phyloP scores from a whole-genome alignment of 352 stramenopile genomes.

The Peronospora tabacina region DNA sequence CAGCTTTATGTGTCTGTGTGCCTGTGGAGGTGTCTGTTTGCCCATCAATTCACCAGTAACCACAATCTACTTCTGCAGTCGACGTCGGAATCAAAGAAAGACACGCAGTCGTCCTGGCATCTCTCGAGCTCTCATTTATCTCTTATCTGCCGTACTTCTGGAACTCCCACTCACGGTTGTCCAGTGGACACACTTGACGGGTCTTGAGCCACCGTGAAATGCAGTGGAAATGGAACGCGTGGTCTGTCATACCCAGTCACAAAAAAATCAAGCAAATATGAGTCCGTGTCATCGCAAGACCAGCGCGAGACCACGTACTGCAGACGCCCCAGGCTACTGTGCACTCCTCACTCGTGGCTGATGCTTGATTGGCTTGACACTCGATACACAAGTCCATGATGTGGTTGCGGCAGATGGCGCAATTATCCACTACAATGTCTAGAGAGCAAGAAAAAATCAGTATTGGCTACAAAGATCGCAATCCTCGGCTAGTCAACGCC shows the following conservation, averaged over 20 bases:
- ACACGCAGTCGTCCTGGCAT: conserved; percentile 1
- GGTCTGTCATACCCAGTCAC: conserved; percentile 75
- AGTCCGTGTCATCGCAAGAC: neutral
- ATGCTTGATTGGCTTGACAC: conserved; percentile 93
- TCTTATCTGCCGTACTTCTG: conserved; percentile 91
- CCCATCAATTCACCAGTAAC: neutral
- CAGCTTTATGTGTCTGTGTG: neutral
- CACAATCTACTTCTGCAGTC: conserved; percentile 10
- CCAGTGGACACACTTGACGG: conserved; percentile 96
- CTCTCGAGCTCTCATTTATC: conserved; percentile 5
- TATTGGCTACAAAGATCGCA: conserved; percentile 16
- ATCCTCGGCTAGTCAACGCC: neutral
- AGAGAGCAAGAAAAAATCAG: conserved; percentile 8
- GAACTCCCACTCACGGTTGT: conserved; percentile 99
- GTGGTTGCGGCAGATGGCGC: conserved; percentile 99
- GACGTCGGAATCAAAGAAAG: neutral
- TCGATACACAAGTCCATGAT: conserved; percentile 99
- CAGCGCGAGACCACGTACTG: conserved; percentile 43
- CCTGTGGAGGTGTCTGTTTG: neutral
- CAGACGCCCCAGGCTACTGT: conserved; percentile 83
- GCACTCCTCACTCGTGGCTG: conserved; percentile 82
- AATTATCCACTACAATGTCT: conserved; percentile 87
- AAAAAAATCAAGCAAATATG: conserved; percentile 9
- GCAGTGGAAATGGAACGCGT: conserved; percentile 99
- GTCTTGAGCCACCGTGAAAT: conserved; percentile 99